These are phyloP conservation scores for Diaporthe sp. DNA, from an alignment of 2,329 filamentous ascomycete species.

Conservation along the genomic window DNA sequence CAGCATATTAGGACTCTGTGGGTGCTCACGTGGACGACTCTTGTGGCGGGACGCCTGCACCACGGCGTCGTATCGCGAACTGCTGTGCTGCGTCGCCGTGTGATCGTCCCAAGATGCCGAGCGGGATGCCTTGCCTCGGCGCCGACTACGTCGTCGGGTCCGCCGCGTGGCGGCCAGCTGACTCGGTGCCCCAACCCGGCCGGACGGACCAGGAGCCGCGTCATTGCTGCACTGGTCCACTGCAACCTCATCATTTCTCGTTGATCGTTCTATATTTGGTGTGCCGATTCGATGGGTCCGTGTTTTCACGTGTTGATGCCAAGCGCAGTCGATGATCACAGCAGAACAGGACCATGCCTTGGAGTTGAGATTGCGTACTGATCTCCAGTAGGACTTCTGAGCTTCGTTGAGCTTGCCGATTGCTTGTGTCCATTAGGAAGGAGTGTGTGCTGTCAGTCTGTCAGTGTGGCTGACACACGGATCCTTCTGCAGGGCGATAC, in stretches of 20 bases:
- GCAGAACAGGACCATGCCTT: background rate
- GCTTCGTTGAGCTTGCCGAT: background rate
- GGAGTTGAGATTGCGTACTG: background rate
- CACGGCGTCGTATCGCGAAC: background rate
- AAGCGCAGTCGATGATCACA: background rate
- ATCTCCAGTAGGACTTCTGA: background rate
- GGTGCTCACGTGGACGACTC: background rate
- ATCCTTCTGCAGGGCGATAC: conserved; percentile 24
- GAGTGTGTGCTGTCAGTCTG: background rate
- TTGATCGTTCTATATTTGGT: conserved; percentile 26
- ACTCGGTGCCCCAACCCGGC: conserved; percentile 1
- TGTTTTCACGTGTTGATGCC: background rate
- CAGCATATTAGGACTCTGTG: background rate
- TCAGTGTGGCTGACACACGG: conserved; percentile 15
- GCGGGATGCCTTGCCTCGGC: conserved; percentile 9
- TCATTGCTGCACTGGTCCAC: conserved; percentile 5
- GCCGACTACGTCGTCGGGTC: conserved; percentile 16
- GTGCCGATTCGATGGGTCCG: background rate
- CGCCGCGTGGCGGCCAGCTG: conserved; percentile 1
- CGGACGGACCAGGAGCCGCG: background rate
- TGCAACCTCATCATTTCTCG: conserved; percentile 6
- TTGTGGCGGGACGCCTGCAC: background rate
- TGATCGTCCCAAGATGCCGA: background rate
- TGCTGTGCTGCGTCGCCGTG: background rate
- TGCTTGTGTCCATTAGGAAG: conserved; percentile 11